A percentile compares a stretch with the other conserved stretches of the same genome.
phyloP scores from a whole-genome alignment of 495 filamentous ascomycete genomes.

The Pyronema domesticum region DNA sequence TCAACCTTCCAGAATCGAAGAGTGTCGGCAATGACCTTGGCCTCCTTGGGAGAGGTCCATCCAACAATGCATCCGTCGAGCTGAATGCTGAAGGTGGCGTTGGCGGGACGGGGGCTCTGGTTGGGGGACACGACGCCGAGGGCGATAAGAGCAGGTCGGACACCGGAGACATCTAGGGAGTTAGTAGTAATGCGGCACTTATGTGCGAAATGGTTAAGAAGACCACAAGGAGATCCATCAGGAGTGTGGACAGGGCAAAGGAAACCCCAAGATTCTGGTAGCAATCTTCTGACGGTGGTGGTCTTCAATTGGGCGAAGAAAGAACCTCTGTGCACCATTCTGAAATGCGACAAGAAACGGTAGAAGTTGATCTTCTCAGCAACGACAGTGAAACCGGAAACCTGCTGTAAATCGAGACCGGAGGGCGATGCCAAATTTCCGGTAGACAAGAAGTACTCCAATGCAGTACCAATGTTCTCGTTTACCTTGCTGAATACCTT shows the following conservation, averaged over 20 bases:
- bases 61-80: slow-evolving; percentile 79
- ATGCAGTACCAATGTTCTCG: slow-evolving; percentile 65
- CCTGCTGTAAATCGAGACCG: slow-evolving; percentile 84
- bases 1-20: slow-evolving; percentile 92
- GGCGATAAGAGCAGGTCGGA: slow-evolving; percentile 53
- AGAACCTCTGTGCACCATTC: slow-evolving; percentile 95
- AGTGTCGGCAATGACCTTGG: slow-evolving; percentile 59
- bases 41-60: slow-evolving; percentile 71
- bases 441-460: slow-evolving; percentile 93
- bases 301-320: slow-evolving; percentile 98
- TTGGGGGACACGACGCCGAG: slow-evolving; percentile 50
- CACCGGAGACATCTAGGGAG: slow-evolving; percentile 46
- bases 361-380: slow-evolving; percentile 99
- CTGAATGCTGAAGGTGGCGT: slow-evolving; percentile 71
- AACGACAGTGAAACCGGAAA: slow-evolving; percentile 85
- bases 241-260: slow-evolving; percentile 94
- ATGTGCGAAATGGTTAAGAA: slow-evolving; percentile 89
- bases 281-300: slow-evolving; percentile 81
- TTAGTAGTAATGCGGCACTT: slow-evolving; percentile 78
- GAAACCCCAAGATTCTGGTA: slow-evolving; percentile 96
- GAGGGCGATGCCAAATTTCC: slow-evolving; percentile 82
- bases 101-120: slow-evolving; percentile 51
- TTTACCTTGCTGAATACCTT: slow-evolving; percentile 63
- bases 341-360: slow-evolving; percentile 96
- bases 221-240: slow-evolving; percentile 83